Percentiles rank a stretch among this genome's conserved stretches.
Evolutionary conservation across 202 grass and related monocot genomes (phyloP).

Genomic region (Eragrostis tef): DNA sequence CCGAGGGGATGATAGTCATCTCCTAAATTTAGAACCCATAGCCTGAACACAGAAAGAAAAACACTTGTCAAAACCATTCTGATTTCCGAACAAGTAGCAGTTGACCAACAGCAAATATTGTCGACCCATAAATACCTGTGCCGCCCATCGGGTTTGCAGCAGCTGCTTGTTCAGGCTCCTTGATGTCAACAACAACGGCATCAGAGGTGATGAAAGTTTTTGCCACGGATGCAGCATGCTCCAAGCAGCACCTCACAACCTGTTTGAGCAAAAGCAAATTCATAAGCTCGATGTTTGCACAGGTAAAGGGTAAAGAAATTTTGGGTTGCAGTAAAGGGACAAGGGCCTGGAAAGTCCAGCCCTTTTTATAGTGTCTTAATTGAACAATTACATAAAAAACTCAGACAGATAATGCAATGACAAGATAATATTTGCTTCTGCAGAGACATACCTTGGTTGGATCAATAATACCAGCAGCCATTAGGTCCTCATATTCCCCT

Average conservation of each 20-base stretch:
- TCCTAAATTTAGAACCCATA: slow-evolving; percentile 52
- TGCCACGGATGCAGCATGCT: slow-evolving; percentile 83
- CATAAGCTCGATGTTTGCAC: neutral
- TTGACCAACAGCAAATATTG: neutral
- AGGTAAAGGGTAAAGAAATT: neutral
- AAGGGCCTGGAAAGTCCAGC: neutral
- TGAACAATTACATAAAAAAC: slow-evolving; percentile 1
- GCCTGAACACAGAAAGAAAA: slow-evolving; percentile 23
- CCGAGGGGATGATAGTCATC: neutral
- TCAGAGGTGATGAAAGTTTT: slow-evolving; percentile 93
- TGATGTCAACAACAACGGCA: slow-evolving; percentile 88
- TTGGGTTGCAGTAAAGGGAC: neutral
- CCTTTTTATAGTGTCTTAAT: neutral
- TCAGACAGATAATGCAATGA: neutral
- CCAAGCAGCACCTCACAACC: slow-evolving; percentile 95
- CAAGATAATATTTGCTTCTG: neutral
- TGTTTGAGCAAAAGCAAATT: slow-evolving; percentile 24
- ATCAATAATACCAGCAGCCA: slow-evolving; percentile 94
- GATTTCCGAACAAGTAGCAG: neutral
- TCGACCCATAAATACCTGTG: slow-evolving; percentile 55
- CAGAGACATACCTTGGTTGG: slow-evolving; percentile 75
- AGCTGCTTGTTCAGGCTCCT: slow-evolving; percentile 64
- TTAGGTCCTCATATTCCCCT: slow-evolving; percentile 85
- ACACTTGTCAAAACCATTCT: neutral
- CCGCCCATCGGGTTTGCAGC: slow-evolving; percentile 73